Evolutionary conservation across 352 stramenopile species (phyloP).

Genomic region (Plasmopara muralis): DNA sequence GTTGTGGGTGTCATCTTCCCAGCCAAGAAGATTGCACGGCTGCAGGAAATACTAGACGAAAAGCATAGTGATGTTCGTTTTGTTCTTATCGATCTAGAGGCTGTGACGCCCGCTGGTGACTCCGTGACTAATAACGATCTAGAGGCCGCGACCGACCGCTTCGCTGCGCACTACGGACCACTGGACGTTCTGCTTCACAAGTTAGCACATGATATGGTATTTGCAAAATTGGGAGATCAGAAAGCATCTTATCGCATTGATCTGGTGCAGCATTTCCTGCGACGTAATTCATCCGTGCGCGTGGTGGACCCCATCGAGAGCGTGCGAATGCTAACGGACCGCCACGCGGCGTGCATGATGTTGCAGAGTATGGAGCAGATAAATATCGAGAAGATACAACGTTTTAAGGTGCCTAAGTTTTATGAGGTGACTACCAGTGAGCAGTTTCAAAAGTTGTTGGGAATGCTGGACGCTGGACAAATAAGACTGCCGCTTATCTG

Average conservation of each 20-base stretch:
- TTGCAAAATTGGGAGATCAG: conserved; percentile 43
- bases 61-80: conserved; percentile 49
- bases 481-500: conserved; percentile 64
- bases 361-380: conserved; percentile 24
- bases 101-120: conserved; percentile 15
- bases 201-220: conserved; percentile 80
- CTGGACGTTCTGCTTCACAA: conserved; percentile 76
- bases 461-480: conserved; percentile 30
- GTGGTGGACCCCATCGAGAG: conserved; percentile 66
- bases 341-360: conserved; percentile 50
- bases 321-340: conserved; percentile 65
- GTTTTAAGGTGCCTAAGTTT: conserved; percentile 52
- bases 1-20: conserved; percentile 76
- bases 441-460: conserved; percentile 34
- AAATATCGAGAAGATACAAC: background rate
- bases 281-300: conserved; percentile 35
- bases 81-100: conserved; percentile 66
- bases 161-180: conserved; percentile 35
- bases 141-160: conserved; percentile 12
- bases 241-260: conserved; percentile 35
- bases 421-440: conserved; percentile 32
- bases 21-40: conserved; percentile 74
- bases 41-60: conserved; percentile 53
- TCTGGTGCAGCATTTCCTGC: conserved; percentile 45
- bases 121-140: conserved; percentile 22